A percentile compares a stretch with the other conserved stretches of the same genome.
Conservation (phyloP, 1,284 basidiomycete species). For the Coniophora puteana region DNA sequence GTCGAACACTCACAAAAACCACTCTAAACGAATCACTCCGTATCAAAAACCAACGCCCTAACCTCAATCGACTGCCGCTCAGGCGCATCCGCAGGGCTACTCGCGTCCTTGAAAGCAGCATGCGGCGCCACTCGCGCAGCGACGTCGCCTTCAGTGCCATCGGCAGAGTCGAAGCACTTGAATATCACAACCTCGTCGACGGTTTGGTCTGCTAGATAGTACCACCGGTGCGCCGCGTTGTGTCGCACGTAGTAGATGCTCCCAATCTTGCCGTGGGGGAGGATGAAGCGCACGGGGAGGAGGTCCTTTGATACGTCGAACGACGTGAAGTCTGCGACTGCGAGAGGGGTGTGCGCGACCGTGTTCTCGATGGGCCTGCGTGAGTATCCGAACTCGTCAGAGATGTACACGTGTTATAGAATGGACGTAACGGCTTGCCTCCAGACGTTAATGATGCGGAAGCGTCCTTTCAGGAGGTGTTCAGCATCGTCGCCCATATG, state of each 20-base stretch:
- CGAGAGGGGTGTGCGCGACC: conserved; percentile 43
- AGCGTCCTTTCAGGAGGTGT: conserved; percentile 31
- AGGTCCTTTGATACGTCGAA: conserved; percentile 33
- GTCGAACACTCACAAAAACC: too few species aligned
- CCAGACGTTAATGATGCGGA: conserved; percentile 49
- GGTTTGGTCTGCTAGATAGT: conserved; percentile 42
- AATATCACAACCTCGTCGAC: conserved; percentile 46
- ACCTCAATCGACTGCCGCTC: conserved; percentile 27
- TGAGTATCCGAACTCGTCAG: too few species aligned
- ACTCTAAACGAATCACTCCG: too few species aligned
- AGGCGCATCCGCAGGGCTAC: conserved; percentile 35
- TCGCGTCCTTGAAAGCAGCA: conserved; percentile 39
- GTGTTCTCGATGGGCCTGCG: conserved; percentile 40
- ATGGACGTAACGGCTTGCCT: not conserved
- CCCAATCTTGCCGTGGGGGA: conserved; percentile 31
- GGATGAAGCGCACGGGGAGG: conserved; percentile 29
- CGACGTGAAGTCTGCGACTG: conserved; percentile 40
- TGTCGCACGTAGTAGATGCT: conserved; percentile 30
- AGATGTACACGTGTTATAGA: too few species aligned
- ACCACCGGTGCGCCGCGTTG: conserved; percentile 40
- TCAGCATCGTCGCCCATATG: conserved; percentile 33
- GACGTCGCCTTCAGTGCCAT: too few species aligned
- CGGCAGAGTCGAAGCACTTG: conserved; percentile 47
- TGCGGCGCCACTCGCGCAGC: conserved; percentile 43
- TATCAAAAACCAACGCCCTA: conserved; percentile 23